phyloP scores from a whole-genome alignment of 495 filamentous ascomycete species.

The Lepidopterella palustris region DNA sequence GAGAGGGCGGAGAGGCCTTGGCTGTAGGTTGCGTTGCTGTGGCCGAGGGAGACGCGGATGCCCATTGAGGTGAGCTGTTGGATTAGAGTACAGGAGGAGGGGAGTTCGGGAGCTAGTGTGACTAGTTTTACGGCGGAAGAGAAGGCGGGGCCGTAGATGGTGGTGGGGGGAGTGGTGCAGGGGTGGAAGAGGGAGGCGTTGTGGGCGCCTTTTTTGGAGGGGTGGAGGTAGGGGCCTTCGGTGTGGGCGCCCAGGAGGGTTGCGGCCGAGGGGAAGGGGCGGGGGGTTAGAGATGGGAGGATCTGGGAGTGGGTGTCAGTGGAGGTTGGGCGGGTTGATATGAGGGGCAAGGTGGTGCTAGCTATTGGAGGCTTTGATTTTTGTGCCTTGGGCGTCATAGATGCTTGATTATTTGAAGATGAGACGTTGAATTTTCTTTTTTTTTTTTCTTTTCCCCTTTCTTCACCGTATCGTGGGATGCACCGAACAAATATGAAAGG shows the following conservation, averaged over 20 bases:
- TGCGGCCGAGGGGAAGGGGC: constrained; percentile 28
- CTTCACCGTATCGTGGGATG: not conserved
- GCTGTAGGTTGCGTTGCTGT: constrained; percentile 33
- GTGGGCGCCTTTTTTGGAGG: constrained; percentile 39
- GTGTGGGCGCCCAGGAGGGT: constrained; percentile 38
- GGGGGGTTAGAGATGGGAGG: constrained; percentile 34
- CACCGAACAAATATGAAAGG: not conserved
- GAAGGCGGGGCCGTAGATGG: constrained; percentile 31
- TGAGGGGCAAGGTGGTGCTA: too few species aligned
- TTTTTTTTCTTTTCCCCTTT: too few species aligned
- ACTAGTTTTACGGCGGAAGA: constrained; percentile 33
- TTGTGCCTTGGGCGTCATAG: too few species aligned
- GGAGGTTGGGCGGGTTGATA: not conserved
- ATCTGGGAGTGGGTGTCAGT: constrained; percentile 26
- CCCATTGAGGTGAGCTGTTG: constrained; percentile 20
- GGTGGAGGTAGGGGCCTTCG: constrained; percentile 40
- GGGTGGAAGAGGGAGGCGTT: constrained; percentile 35
- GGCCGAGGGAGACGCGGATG: constrained; percentile 38
- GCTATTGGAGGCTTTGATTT: too few species aligned
- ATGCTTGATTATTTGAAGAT: too few species aligned
- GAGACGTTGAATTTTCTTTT: too few species aligned
- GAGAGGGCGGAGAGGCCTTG: constrained; percentile 32
- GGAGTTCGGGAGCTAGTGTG: constrained; percentile 38
- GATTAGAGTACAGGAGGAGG: constrained; percentile 28
- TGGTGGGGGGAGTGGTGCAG: constrained; percentile 19